Evolutionary conservation across 176 grass and related monocot species (phyloP), one percentile per base, ranked within the genome.

Genomic region (Phoenix roebelenii): DNA sequence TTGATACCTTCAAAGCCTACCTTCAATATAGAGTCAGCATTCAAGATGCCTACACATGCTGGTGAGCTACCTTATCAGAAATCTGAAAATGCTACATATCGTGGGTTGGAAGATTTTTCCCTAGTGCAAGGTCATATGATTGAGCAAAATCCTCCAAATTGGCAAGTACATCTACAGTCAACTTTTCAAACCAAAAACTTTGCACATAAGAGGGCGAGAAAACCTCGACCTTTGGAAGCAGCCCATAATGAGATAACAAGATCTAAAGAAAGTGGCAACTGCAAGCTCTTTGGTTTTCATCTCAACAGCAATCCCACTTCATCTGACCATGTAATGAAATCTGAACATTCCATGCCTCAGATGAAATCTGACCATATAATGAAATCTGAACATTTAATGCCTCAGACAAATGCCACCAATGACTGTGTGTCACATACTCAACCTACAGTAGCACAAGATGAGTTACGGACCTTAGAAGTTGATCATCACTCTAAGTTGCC

Each of bases 251-350:
- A 89, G 49, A 63, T 83, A 18, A 74, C 68, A 18, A 95, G 79
- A 77, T 63, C 82, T 23, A 79, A 83, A 62, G 90, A 95, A 65
- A 79, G 67, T 18, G 77, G 71, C 49, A 81, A 78, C 53, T 95
- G 77, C 58, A 95, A 86, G 72, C 80, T 95, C 59, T 95, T 95
- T 78, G 90, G 90, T 58, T 86, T 95, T 79, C 65, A 86, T 73
- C 58, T 95, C 16, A 83, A 95, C 69, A 80, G 77, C 4, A 25
- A 50, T 5, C 71, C 49, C 53, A n/a, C 80, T 54, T 32, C 84
- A 63, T 78, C 59, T 65, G 69, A 84, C 56, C 77, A 76, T 3
- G 63, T 85, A 53, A 82, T 44, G 35, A 44, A 9, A 44, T 44
- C 9, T 44, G 35, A 44, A 44, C 2, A 44, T 44, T 44, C 35